Base-by-base conservation (phyloP, 73 alveolate species). In the Paramecium caudatum region DNA sequence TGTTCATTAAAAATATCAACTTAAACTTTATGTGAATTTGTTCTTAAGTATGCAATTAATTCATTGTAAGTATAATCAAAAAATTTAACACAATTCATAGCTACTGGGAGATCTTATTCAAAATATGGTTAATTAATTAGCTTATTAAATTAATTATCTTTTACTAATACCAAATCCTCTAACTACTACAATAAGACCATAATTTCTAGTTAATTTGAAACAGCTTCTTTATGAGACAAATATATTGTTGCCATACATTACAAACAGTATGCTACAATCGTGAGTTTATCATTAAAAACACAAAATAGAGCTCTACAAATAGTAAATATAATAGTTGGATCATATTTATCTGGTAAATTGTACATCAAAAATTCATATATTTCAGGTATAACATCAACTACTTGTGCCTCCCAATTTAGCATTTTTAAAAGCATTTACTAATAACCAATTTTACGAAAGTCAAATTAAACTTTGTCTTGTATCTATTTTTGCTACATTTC, bases 311-410 rank as follows among this genome's bases (percentile, higher is more conserved):
- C 80, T 23, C 30, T 55, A 10, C 80, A 55, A 7, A 55, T 43
- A 27, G 23, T 55, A 55, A 55, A 55, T 17, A 55, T 7, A 27
- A 27, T 21, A 1, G 8, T 8, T 10, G 80, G 80, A 27, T 55
- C 80, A 27, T 55, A 55, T 55, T 55, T 55, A 7, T 55, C 30
- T 0, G 80, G 80, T 55, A 55, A 8, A 23, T 55, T 55, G 16
- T 55, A 55, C 17, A 15, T 55, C 9, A 55, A 21, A 27, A 55
- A 55, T 27, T 55, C 80, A 55, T 27, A 55, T 55, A 55, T 55
- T 55, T 55, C 80, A 10, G 23, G 12, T 0, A 55, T 16, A 19
- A 55, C 30, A 12, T 55, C 30, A 55, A 27, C 80, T 10, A 55
- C 23, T 55, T 1, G 23, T 1, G 46, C 80, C 30, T 55, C 9